phyloP scores from a whole-genome alignment of 1,284 basidiomycete genomes.

The Cryptococcus sp. region DNA sequence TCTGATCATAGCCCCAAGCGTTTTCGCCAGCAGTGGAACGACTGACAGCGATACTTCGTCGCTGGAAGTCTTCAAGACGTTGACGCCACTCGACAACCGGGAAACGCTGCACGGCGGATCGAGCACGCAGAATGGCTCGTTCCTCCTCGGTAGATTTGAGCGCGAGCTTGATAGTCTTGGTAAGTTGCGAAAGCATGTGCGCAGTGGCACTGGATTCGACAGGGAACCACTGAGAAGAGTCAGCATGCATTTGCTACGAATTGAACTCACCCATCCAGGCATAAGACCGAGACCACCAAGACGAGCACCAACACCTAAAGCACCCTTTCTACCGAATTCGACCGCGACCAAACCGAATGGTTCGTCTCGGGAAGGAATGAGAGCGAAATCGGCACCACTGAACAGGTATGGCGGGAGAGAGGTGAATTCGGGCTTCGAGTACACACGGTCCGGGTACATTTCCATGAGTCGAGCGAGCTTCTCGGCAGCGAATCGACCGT shows the following conservation, averaged over 20 bases:
- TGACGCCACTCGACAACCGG: slow-evolving; percentile 95
- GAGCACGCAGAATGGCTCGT: slow-evolving; percentile 82
- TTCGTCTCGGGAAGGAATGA: slow-evolving; percentile 91
- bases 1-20: slow-evolving; percentile 64
- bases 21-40: slow-evolving; percentile 67
- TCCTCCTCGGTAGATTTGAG: slow-evolving; percentile 86
- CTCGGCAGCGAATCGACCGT: slow-evolving; percentile 89
- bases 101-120: slow-evolving; percentile 91
- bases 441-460: slow-evolving; percentile 87
- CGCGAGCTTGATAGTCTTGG: slow-evolving; percentile 90
- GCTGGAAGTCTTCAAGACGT: slow-evolving; percentile 89
- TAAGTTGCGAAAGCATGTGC: slow-evolving; percentile 91
- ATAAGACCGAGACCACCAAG: slow-evolving; percentile 90
- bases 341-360: slow-evolving; percentile 93
- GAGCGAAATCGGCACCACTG: slow-evolving; percentile 87
- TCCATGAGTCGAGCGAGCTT: slow-evolving; percentile 90
- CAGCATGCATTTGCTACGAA: slow-evolving; percentile 2
- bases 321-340: slow-evolving; percentile 92
- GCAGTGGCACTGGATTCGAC: slow-evolving; percentile 86
- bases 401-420: slow-evolving; percentile 88
- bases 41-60: slow-evolving; percentile 72
- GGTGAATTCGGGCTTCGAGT: slow-evolving; percentile 90
- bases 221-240: slow-evolving; percentile 74
- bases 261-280: slow-evolving; percentile 85
- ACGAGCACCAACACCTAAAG: slow-evolving; percentile 87